A percentile compares a stretch with the other conserved stretches of the same genome.
phyloP scores from a whole-genome alignment of 345 rosid species.

The Durio zibethinus region DNA sequence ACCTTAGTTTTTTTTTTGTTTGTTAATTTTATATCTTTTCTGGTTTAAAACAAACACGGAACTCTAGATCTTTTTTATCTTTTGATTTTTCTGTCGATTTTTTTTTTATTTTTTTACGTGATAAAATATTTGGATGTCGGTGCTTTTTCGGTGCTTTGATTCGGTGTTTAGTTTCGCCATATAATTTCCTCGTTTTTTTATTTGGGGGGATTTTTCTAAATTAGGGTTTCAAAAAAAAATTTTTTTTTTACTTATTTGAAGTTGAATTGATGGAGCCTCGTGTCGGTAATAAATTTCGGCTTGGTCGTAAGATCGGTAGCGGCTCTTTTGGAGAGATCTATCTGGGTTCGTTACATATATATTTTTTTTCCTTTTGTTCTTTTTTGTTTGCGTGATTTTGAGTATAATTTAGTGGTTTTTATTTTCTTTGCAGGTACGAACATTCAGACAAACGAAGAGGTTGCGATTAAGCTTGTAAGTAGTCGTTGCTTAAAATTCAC shows the following conservation, averaged over 20 bases:
- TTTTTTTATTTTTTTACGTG: not conserved
- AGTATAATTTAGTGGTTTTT: not conserved
- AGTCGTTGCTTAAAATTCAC: constrained; percentile 2
- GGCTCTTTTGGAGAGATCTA: constrained; percentile 99
- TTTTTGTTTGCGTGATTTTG: not conserved
- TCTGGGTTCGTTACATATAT: constrained; percentile 49
- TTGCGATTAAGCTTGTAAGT: constrained; percentile 95
- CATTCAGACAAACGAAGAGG: constrained; percentile 87
- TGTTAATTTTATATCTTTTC: not conserved
- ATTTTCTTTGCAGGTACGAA: constrained; percentile 53
- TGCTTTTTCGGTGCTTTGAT: constrained; percentile 8
- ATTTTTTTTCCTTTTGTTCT: not conserved
- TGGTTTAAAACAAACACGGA: not conserved
- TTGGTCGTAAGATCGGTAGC: constrained; percentile 94
- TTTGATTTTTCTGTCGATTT: not conserved
- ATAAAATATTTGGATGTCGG: constrained; percentile 8
- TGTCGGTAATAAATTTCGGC: constrained; percentile 83
- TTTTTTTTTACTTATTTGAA: not conserved
- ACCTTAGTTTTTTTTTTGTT: not conserved
- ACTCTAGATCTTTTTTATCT: not conserved
- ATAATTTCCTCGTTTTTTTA: not conserved
- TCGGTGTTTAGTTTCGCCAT: not conserved
- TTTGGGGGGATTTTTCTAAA: not conserved
- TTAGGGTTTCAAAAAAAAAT: constrained; percentile 3
- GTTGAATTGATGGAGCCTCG: constrained; percentile 67